Percentiles rank a stretch among this genome's conserved stretches.
phyloP scores from a whole-genome alignment of 1,139 yeast genomes.

The Ogataea hybrid region DNA sequence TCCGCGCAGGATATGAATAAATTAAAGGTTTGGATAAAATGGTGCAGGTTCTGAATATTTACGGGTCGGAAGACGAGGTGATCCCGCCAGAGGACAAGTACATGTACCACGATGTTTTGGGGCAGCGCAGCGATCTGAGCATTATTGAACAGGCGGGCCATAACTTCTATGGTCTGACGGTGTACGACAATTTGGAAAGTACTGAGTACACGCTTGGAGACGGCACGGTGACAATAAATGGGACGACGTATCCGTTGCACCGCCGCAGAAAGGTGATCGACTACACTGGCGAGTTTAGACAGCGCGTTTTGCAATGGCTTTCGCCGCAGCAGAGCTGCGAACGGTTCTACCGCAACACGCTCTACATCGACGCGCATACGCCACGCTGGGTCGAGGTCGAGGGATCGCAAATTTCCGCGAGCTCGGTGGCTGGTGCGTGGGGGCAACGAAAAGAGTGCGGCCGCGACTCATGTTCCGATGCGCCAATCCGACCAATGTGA shows the following conservation, averaged over 20 bases:
- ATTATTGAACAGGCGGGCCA: slow-evolving; percentile 75
- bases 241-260: slow-evolving; percentile 1
- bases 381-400: slow-evolving; percentile 55
- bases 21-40: slow-evolving; percentile 44
- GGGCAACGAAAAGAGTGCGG: slow-evolving; percentile 42
- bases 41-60: slow-evolving; percentile 61
- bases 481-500: slow-evolving; percentile 56
- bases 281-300: slow-evolving; percentile 56
- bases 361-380: slow-evolving; percentile 36
- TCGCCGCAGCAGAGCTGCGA: slow-evolving; percentile 46
- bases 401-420: slow-evolving; percentile 78
- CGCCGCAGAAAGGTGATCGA: slow-evolving; percentile 42
- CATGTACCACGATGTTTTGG: slow-evolving; percentile 47
- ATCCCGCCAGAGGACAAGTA: slow-evolving; percentile 65
- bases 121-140: slow-evolving; percentile 55
- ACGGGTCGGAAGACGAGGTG: slow-evolving; percentile 66
- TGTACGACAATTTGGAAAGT: slow-evolving; percentile 26
- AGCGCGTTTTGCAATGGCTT: slow-evolving; percentile 52
- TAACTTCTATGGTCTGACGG: slow-evolving; percentile 59
- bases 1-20: slow-evolving; percentile 47
- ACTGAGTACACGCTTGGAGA: slow-evolving; percentile 1
- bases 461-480: slow-evolving; percentile 60
- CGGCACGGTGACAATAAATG: slow-evolving; percentile 2
- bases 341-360: slow-evolving; percentile 46
- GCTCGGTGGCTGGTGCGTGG: slow-evolving; percentile 69